Conservation (phyloP, 441 rosid genomes). For the Populus trichocarpa region DNA sequence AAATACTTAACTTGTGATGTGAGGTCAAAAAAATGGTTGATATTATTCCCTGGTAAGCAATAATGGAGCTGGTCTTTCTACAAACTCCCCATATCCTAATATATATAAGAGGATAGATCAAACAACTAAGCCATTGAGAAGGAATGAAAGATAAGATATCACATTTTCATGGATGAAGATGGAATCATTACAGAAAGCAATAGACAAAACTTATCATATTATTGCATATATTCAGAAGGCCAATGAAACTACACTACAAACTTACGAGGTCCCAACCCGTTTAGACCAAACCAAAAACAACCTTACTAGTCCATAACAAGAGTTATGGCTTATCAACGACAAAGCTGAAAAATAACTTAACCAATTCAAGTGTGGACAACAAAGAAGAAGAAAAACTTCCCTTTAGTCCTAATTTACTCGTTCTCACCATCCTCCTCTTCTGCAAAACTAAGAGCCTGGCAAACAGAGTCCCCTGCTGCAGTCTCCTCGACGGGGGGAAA, state of each 20-base stretch:
- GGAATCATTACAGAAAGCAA: constrained; percentile 1
- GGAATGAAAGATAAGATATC: not conserved
- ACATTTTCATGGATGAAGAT: not conserved
- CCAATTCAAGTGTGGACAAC: not conserved
- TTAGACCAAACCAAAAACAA: not conserved
- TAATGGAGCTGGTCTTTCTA: too few relatives aligned
- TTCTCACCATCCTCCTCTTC: constrained; percentile 28
- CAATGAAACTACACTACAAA: not conserved
- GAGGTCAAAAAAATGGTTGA: too few relatives aligned
- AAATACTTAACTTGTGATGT: too few relatives aligned
- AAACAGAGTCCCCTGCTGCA: constrained; percentile 30
- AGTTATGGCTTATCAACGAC: constrained; percentile 26
- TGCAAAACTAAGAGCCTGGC: constrained; percentile 54
- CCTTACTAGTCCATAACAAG: constrained; percentile 33
- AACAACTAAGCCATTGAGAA: not conserved
- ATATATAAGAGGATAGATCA: not conserved
- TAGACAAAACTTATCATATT: constrained; percentile 13
- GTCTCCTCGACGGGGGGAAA: constrained; percentile 39
- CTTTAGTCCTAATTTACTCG: not conserved
- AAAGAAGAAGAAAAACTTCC: not conserved
- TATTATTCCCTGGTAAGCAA: too few relatives aligned
- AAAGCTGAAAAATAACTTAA: not conserved
- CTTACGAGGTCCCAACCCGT: not conserved
- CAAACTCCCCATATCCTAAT: too few relatives aligned
- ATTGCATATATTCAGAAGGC: constrained; percentile 11